A percentile compares a stretch with the other conserved stretches of the same genome.
phyloP scores from a whole-genome alignment of 1,284 basidiomycete species.

The Tausonia pullulans region DNA sequence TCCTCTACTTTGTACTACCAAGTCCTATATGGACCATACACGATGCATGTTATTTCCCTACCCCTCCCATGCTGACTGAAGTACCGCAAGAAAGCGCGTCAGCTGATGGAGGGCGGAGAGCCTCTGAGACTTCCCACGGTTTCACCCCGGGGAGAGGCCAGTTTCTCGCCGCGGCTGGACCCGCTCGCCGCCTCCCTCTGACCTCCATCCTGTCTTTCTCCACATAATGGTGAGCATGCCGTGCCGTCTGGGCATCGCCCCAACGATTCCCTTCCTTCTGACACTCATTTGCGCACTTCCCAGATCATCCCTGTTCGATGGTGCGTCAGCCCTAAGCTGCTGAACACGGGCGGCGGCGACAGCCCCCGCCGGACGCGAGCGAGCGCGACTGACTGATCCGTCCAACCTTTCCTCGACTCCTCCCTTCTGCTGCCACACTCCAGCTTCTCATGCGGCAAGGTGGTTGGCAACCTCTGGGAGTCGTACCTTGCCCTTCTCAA shows the following conservation, averaged over 20 bases:
- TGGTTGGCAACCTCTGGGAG: constrained; percentile 87
- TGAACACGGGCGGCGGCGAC: neutral
- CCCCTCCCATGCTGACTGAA: neutral
- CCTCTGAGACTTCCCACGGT: no score
- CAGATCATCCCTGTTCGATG: constrained; percentile 39
- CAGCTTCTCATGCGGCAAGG: constrained; percentile 87
- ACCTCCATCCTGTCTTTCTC: no score
- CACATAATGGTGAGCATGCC: no score
- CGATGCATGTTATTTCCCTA: no score
- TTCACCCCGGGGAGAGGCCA: no score
- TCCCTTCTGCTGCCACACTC: constrained; percentile 69
- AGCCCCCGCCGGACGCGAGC: neutral
- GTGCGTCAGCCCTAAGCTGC: constrained; percentile 1
- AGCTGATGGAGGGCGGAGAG: neutral
- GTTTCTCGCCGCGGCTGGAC: no score
- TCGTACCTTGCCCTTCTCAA: constrained; percentile 67
- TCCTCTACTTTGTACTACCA: no score
- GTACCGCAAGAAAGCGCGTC: neutral
- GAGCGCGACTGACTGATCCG: neutral
- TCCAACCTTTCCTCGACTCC: neutral
- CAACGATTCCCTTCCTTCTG: no score
- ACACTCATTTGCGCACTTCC: no score
- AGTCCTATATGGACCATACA: no score
- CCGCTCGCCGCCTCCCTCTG: no score
- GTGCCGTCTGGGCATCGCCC: no score